Evolutionary conservation across 2,329 filamentous ascomycete genomes (phyloP).

Genomic region (Arthrinium phaeospermum): DNA sequence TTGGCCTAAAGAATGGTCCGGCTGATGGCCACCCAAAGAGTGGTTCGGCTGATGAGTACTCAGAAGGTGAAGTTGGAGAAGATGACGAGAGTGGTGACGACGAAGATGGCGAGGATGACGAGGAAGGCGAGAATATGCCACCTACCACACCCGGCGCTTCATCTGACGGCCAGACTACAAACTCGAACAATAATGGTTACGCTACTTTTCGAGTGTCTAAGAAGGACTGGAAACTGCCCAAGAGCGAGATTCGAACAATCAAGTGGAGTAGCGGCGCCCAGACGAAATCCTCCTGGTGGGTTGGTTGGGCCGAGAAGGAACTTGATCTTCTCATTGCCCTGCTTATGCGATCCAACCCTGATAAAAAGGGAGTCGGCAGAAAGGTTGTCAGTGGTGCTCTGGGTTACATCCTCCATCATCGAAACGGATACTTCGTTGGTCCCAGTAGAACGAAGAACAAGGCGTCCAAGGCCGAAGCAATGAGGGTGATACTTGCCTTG

Average conservation of each 20-base stretch:
- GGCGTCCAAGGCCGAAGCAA: neutral
- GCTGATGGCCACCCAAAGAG: conserved; percentile 35
- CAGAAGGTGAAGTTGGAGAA: conserved; percentile 18
- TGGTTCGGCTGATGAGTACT: conserved; percentile 20
- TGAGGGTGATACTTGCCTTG: neutral
- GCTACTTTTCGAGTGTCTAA: neutral
- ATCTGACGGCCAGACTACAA: neutral
- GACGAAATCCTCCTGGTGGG: conserved; percentile 1
- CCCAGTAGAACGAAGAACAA: conserved; percentile 11
- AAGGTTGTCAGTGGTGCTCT: neutral
- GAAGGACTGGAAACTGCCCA: conserved; percentile 12
- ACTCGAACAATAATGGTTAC: neutral
- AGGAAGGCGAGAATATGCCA: neutral
- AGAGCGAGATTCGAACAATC: neutral
- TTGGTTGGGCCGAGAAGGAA: neutral
- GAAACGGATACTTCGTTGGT: neutral
- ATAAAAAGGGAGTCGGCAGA: neutral
- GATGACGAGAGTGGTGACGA: conserved; percentile 19
- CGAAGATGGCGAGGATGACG: neutral
- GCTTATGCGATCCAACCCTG: conserved; percentile 16
- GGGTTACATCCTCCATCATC: neutral
- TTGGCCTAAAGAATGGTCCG: conserved; percentile 35
- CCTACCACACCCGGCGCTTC: neutral
- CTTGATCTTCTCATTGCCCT: conserved; percentile 19
- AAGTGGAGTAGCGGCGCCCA: neutral